Base-by-base conservation (phyloP, 768 basidiomycete genomes). In the Naganishia vishniacii region DNA sequence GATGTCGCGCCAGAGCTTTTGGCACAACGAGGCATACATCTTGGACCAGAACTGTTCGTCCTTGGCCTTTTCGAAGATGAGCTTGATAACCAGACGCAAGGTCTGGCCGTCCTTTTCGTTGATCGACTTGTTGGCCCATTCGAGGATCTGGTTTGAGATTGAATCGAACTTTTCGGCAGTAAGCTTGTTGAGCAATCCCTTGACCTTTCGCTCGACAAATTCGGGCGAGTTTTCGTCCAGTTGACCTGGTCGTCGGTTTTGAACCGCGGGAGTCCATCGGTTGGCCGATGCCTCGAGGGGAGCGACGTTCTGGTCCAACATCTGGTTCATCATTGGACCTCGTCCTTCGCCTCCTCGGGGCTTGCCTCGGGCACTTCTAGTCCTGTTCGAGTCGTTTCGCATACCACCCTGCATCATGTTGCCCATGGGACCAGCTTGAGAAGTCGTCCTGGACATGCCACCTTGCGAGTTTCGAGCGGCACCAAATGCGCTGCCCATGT, bases 141-240 rank as follows among this genome's bases (percentile, higher is more conserved):
- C 78, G 68, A 98, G 88, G 75, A 98, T 94, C 77, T 98, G 91
- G 73, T 89, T 85, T 2, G 92, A 93, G 73, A 97, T 95, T 8
- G 89, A 86, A 69, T 92, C 89, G 82, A 97, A 97, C 69, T 88
- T 88, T 81, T 97, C 91, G 85, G 92, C 88, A 15, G 93, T 93
- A 37, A 97, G 84, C 80, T 91, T 95, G 83, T 98, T 94, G 71
- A 98, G 86, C 63, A 95, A 80, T 58, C 81, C 81, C 78, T 88
- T 91, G 80, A 95, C 92, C 79, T 93, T 94, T 59, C 91, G 88
- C 70, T 95, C 91, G 28, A 97, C 89, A 67, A 88, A 79, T 70
- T 90, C 90, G 11, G 89, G 87, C 0, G 88, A 85, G 47, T 89
- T 87, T 13, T 80, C 77, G 48, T 88, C 86, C 12, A 78, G 77